Conservation (phyloP, 192 early-diverging fungal genomes). For the Thoreauomyces humboldtii region DNA sequence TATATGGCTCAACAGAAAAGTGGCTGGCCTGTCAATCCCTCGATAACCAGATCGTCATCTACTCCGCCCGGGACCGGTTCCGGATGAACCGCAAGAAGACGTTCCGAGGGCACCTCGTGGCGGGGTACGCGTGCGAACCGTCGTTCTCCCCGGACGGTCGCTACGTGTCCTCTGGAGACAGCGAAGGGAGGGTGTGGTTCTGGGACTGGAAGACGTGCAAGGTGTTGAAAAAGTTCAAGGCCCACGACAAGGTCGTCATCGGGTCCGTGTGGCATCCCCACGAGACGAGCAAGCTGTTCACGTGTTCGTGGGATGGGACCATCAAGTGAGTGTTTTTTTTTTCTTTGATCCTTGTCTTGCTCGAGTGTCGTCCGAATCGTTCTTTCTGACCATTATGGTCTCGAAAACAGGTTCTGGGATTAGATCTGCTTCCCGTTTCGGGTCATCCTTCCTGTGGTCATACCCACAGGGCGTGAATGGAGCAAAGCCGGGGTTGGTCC, state of each 20-base stretch:
- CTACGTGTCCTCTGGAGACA: slow-evolving; percentile 85
- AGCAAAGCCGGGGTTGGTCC: too few relatives aligned
- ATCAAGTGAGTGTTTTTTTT: slow-evolving; percentile 71
- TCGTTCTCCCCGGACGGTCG: slow-evolving; percentile 88
- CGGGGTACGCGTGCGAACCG: slow-evolving; percentile 96
- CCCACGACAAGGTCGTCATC: slow-evolving; percentile 89
- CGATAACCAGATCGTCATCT: slow-evolving; percentile 94
- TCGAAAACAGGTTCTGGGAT: too few relatives aligned
- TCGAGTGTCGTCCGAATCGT: too few relatives aligned
- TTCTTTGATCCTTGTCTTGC: too few relatives aligned
- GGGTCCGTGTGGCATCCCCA: slow-evolving; percentile 95
- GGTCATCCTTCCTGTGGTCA: too few relatives aligned
- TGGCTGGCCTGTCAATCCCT: slow-evolving; percentile 93
- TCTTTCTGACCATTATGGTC: too few relatives aligned
- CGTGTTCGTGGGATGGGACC: slow-evolving; percentile 92
- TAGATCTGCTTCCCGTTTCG: too few relatives aligned
- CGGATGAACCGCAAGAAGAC: slow-evolving; percentile 84
- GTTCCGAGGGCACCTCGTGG: slow-evolving; percentile 90
- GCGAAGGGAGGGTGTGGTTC: slow-evolving; percentile 88
- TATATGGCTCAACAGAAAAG: too few relatives aligned
- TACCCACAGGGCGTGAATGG: too few relatives aligned
- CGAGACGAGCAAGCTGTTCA: slow-evolving; percentile 86
- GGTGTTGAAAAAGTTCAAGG: slow-evolving; percentile 83
- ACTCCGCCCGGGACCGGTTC: slow-evolving; percentile 82
- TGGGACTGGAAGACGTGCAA: slow-evolving; percentile 98